These are phyloP conservation scores for Cryphonectria carpinicola DNA, from an alignment of 2,329 filamentous ascomycete species.

Conservation along the genomic window DNA sequence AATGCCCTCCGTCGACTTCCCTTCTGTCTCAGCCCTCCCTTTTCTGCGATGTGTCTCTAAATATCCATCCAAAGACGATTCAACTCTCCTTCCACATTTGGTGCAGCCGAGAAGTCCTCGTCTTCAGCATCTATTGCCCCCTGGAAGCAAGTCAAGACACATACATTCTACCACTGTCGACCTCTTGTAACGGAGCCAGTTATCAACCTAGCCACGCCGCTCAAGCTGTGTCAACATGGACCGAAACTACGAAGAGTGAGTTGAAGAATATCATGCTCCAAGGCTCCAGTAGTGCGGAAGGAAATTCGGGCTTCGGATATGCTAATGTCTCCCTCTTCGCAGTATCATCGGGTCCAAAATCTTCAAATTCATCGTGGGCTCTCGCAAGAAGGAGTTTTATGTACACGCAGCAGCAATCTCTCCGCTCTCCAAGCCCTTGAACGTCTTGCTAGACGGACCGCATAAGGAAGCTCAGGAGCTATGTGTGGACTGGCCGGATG, in stretches of 20 bases:
- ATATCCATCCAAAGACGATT: not conserved
- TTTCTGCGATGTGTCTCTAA: too few species aligned
- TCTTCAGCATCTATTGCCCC: not conserved
- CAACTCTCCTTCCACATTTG: not conserved
- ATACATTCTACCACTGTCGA: not conserved
- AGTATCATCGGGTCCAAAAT: conserved; percentile 20
- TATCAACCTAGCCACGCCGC: not conserved
- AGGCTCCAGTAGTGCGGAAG: not conserved
- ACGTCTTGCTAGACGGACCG: conserved; percentile 22
- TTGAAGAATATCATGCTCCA: not conserved
- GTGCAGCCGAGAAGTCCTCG: not conserved
- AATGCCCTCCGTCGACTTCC: too few species aligned
- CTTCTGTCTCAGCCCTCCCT: too few species aligned
- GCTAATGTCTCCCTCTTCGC: not conserved
- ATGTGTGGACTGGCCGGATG: conserved; percentile 28
- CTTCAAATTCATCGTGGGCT: conserved; percentile 18
- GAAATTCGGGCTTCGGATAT: not conserved
- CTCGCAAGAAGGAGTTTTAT: conserved; percentile 8
- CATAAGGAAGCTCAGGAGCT: conserved; percentile 26
- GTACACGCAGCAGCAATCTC: conserved; percentile 17
- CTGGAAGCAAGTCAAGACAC: not conserved
- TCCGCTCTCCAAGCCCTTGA: conserved; percentile 23
- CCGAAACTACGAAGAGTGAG: not conserved
- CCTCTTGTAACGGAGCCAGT: not conserved
- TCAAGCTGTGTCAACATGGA: not conserved